A percentile compares a stretch with the other conserved stretches of the same genome.
Conservation (phyloP, 2,329 filamentous ascomycete species). For the Aureobasidium namibiae region DNA sequence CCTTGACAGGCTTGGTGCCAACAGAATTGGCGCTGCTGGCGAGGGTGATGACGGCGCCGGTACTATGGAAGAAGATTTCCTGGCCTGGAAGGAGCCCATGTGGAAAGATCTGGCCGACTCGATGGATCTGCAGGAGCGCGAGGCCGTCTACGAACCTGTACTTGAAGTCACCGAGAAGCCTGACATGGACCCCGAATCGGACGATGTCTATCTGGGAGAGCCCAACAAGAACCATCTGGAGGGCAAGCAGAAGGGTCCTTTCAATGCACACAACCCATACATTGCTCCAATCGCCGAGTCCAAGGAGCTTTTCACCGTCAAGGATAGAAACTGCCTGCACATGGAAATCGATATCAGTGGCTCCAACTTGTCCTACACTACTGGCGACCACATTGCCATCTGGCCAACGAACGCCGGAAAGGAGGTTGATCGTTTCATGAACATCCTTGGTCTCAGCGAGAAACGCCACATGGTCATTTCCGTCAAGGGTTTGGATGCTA, state of each 20-base stretch:
- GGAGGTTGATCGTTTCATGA: slow-evolving; percentile 84
- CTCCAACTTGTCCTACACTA: slow-evolving; percentile 88
- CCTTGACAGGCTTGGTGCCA: slow-evolving; percentile 72
- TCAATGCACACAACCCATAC: slow-evolving; percentile 80
- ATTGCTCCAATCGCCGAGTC: slow-evolving; percentile 90
- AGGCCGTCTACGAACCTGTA: slow-evolving; percentile 89
- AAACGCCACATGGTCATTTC: slow-evolving; percentile 78
- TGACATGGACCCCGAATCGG: slow-evolving; percentile 64
- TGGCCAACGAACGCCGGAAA: slow-evolving; percentile 94
- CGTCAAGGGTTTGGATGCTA: slow-evolving; percentile 86
- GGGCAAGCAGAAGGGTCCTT: slow-evolving; percentile 74
- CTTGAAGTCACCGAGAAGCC: slow-evolving; percentile 66
- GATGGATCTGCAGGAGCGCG: slow-evolving; percentile 87
- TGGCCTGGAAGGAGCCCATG: slow-evolving; percentile 99
- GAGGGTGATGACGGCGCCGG: slow-evolving; percentile 97
- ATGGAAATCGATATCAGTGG: slow-evolving; percentile 87
- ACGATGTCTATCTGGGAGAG: slow-evolving; percentile 87
- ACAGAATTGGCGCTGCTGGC: slow-evolving; percentile 76
- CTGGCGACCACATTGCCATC: slow-evolving; percentile 91
- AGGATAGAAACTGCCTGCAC: slow-evolving; percentile 90
- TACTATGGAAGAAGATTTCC: slow-evolving; percentile 98
- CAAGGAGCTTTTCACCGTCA: slow-evolving; percentile 79
- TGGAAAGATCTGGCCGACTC: slow-evolving; percentile 76
- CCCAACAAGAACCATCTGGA: slow-evolving; percentile 77
- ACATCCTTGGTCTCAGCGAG: slow-evolving; percentile 63